Evolutionary conservation across 2,329 filamentous ascomycete genomes (phyloP), one percentile per base, ranked within the genome.

Genomic region (Hymenoscyphus fraxineus): DNA sequence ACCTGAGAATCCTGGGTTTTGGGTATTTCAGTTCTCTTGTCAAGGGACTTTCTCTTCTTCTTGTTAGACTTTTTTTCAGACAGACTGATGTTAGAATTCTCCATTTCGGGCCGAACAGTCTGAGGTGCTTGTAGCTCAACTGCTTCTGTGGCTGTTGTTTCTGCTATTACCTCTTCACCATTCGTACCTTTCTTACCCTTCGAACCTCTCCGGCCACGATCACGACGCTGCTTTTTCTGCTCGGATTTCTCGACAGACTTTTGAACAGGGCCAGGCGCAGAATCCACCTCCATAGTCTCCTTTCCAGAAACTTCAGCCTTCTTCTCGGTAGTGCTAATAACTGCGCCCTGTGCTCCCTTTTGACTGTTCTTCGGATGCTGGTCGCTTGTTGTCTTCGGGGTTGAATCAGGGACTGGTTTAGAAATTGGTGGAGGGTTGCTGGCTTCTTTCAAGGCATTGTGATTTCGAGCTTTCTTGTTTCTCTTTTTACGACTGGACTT

Each of bases 191-290:
- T 54, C 3, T 7, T 22, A 13, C 47, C 47, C 47, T 54, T 54
- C 3, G 7, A 12, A 13, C 19, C 5, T 22, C 27, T 54, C 12
- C 59, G 59, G 13, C 59, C 59, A n/a, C 59, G 39, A 51, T 47
- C 32, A n/a, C 41, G 40, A 35, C 59, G 59, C 19, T 54, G 31
- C 16, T 19, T 13, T 10, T 59, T 64, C 55, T 63, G 61, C 15
- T 54, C 22, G 6, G 55, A 31, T 47, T 59, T 39, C 47, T 54
- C 47, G 13, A 27, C 19, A 1, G 47, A 7, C 9, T 54, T 54
- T 3, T 54, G 10, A 15, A 27, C 47, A 54, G 19, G 3, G 5
- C 19, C 47, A 54, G 47, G 19, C 13, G 44, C 44, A 19, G 47
- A 27, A 27, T 54, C 19, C 12, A 27, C 19, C 47, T 54, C 47